A percentile compares a stretch with the other conserved stretches of the same genome.
Conservation (phyloP, 2,329 filamentous ascomycete species). For the Plenodomus lindquistii region DNA sequence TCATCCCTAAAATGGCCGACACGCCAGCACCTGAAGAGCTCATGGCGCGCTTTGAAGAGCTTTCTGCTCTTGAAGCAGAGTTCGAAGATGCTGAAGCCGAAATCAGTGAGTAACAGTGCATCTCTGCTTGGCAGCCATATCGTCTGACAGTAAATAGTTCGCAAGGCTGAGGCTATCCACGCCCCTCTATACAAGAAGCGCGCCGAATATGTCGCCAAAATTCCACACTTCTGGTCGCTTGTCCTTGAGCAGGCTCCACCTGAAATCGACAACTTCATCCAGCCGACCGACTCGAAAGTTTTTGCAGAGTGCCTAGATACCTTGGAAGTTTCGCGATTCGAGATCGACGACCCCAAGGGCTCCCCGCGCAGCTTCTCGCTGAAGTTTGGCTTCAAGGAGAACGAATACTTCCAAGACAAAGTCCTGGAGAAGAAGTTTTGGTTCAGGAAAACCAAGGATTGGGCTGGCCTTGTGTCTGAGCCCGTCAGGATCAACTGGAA, state of each 20-base stretch:
- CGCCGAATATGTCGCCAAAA: slow-evolving; percentile 68
- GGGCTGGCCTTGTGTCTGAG: slow-evolving; percentile 80
- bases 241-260: slow-evolving; percentile 85
- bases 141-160: slow-evolving; percentile 57
- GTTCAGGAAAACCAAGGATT: slow-evolving; percentile 72
- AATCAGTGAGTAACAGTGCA: slow-evolving; percentile 62
- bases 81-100: slow-evolving; percentile 84
- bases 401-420: slow-evolving; percentile 79
- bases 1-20: slow-evolving; percentile 25
- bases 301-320: slow-evolving; percentile 69
- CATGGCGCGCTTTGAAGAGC: slow-evolving; percentile 66
- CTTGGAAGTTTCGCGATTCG: slow-evolving; percentile 78
- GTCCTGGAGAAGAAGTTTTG: slow-evolving; percentile 90
- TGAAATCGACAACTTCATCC: slow-evolving; percentile 87
- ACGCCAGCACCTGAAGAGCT: slow-evolving; percentile 28
- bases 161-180: slow-evolving; percentile 70
- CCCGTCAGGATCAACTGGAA: slow-evolving; percentile 84
- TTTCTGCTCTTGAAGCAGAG: slow-evolving; percentile 78
- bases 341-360: slow-evolving; percentile 68
- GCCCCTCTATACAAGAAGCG: slow-evolving; percentile 77
- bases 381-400: slow-evolving; percentile 77
- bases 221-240: slow-evolving; percentile 92
- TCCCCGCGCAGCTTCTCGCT: slow-evolving; percentile 76
- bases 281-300: slow-evolving; percentile 75
- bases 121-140: neutral